These are phyloP conservation scores for Teratosphaeria nubilosa DNA, from an alignment of 2,329 filamentous ascomycete species.

Conservation along the genomic window DNA sequence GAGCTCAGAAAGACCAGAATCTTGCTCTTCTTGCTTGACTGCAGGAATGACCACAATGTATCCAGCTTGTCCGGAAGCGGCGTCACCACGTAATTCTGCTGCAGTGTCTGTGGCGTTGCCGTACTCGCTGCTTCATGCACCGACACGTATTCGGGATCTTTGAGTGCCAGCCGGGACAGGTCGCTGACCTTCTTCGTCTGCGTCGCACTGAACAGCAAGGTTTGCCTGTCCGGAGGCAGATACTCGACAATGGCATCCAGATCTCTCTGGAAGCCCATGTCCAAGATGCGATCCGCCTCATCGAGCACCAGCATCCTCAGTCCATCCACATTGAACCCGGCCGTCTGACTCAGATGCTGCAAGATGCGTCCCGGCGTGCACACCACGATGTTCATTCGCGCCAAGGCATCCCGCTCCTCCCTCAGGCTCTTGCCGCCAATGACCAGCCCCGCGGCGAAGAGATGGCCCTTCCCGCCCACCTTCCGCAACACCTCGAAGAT, in stretches of 20 bases:
- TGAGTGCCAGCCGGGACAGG: conserved; percentile 74
- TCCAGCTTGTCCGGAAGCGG: conserved; percentile 83
- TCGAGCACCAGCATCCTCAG: conserved; percentile 88
- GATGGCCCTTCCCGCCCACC: conserved; percentile 70
- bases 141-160: conserved; percentile 87
- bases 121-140: conserved; percentile 74
- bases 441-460: conserved; percentile 83
- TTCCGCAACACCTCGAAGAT: conserved; percentile 92
- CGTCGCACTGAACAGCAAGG: conserved; percentile 88
- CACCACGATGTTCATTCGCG: conserved; percentile 92
- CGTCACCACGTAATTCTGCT: conserved; percentile 85
- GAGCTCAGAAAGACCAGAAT: conserved; percentile 93
- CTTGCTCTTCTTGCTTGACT: conserved; percentile 82
- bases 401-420: conserved; percentile 75
- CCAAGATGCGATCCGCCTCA: conserved; percentile 92
- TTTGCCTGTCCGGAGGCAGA: conserved; percentile 75
- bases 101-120: conserved; percentile 72
- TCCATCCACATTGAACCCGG: conserved; percentile 79
- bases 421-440: conserved; percentile 88
- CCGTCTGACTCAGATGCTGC: conserved; percentile 91
- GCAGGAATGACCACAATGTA: conserved; percentile 85
- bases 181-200: conserved; percentile 93
- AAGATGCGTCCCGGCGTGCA: conserved; percentile 91
- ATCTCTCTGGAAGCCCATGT: conserved; percentile 88
- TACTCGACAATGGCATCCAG: conserved; percentile 92